Conservation (phyloP, 371 early-diverging fungal species). For the Mortierella sp. region DNA sequence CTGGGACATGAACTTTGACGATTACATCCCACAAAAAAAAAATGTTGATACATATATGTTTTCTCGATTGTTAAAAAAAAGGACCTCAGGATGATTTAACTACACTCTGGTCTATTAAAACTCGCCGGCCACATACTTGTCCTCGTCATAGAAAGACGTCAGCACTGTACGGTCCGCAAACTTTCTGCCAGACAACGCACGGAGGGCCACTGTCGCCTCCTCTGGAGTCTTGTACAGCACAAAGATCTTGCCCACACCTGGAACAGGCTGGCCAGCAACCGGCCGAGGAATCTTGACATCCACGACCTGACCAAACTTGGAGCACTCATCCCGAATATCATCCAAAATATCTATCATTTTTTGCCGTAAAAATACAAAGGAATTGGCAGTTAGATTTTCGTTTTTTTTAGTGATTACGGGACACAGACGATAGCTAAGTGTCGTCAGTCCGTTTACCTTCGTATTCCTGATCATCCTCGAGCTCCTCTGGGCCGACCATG, state of each 20-base stretch:
- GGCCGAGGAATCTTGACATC: constrained; percentile 92
- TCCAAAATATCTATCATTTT: constrained; percentile 82
- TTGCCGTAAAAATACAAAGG: background rate
- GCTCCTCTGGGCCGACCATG: constrained; percentile 93
- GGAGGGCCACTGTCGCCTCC: constrained; percentile 75
- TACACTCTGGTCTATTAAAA: constrained; percentile 59
- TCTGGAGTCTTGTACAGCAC: constrained; percentile 76
- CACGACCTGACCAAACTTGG: constrained; percentile 84
- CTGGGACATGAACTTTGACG: too few species aligned
- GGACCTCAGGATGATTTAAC: too few species aligned
- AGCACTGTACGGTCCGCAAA: constrained; percentile 95
- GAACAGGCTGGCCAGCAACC: constrained; percentile 57
- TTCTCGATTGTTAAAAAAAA: too few species aligned
- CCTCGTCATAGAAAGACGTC: constrained; percentile 84
- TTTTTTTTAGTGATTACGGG: too few species aligned
- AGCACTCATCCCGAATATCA: constrained; percentile 92
- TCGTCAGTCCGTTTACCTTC: constrained; percentile 64
- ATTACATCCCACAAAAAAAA: too few species aligned
- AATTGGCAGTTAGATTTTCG: background rate
- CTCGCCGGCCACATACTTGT: constrained; percentile 70
- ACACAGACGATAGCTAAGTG: background rate
- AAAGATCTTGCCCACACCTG: constrained; percentile 94
- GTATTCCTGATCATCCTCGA: constrained; percentile 90
- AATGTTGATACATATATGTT: too few species aligned
- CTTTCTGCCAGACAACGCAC: constrained; percentile 93